Conservation (phyloP, 495 filamentous ascomycete species). For the Corynascus novoguineensis region DNA sequence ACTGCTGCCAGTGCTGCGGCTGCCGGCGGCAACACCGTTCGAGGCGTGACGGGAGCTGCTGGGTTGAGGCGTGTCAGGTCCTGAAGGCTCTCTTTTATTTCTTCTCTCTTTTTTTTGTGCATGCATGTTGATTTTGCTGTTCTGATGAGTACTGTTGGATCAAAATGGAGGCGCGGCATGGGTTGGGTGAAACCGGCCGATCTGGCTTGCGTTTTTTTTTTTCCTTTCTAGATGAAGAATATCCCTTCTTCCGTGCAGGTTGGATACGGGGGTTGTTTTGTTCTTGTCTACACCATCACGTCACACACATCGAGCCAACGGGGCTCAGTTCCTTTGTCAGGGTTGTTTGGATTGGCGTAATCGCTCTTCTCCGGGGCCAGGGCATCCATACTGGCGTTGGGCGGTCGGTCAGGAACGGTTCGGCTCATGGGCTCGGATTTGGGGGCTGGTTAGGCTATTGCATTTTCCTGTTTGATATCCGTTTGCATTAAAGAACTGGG, state of each 20-base stretch:
- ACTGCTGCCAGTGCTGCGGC: neutral
- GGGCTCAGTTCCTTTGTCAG: neutral
- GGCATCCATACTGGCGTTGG: neutral
- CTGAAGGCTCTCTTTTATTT: too few species aligned
- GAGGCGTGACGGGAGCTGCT: neutral
- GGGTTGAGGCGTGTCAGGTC: neutral
- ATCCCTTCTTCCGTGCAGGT: neutral
- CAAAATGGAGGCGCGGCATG: too few species aligned
- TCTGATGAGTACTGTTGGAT: too few species aligned
- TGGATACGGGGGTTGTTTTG: neutral
- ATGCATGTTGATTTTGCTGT: too few species aligned
- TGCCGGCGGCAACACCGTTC: neutral
- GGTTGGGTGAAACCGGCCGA: too few species aligned
- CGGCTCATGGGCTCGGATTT: neutral
- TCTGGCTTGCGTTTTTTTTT: neutral
- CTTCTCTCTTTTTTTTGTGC: too few species aligned
- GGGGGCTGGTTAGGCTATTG: neutral
- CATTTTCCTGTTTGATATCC: neutral
- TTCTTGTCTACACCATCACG: neutral
- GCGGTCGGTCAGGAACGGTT: neutral
- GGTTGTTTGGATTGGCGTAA: neutral
- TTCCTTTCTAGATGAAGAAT: neutral
- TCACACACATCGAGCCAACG: neutral
- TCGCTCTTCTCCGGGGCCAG: neutral
- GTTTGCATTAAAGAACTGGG: constrained; percentile 2